Evolutionary conservation across 78 protist species (phyloP), one percentile per base, ranked within the genome.

Genomic region (Acrasis kona): DNA sequence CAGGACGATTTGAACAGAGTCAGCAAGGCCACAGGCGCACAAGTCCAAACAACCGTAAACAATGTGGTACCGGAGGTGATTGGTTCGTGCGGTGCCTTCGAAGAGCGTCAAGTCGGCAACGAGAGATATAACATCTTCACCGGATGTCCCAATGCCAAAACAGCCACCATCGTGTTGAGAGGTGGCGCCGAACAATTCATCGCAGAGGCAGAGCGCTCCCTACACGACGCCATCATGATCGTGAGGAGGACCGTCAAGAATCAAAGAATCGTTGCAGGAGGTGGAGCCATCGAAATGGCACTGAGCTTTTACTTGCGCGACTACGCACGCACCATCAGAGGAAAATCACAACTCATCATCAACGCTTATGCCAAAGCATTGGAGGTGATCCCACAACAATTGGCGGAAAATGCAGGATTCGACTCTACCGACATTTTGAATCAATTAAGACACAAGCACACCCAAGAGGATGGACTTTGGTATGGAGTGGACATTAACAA

Each of bases 261-360:
- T 80, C 12, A 83, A 5, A n/a, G 83, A 0, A 92, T 96, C 10
- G 93, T 89, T 5, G 96, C 99, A 5, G 99, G 99, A 19, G 99
- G 98, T 57, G 99, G 99, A 12, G 99, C 99, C 27, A 90, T 95
- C 80, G 99, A 98, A 85, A 81, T 88, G 87, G 98, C 92, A 76
- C 36, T 97, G 34, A 68, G 89, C 69, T 84, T 80, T 42, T 69
- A 31, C 81, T 77, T 98, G 39, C 82, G 95, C 35, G 97, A 92
- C 12, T 12, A 82, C 64, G 50, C 98, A 8, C 72, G 85, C 34
- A 39, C 77, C 12, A 84, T 97, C 82, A 57, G 57, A 35, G 97
- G 97, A 67, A 96, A 96, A 92, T 83, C 73, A 72, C 99, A 97
- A 80, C 76, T 98, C 34, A 10, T 98, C 50, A 87, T 98, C 77